Base-by-base conservation (phyloP, 2,329 filamentous ascomycete species). In the Aspergillus sp. region DNA sequence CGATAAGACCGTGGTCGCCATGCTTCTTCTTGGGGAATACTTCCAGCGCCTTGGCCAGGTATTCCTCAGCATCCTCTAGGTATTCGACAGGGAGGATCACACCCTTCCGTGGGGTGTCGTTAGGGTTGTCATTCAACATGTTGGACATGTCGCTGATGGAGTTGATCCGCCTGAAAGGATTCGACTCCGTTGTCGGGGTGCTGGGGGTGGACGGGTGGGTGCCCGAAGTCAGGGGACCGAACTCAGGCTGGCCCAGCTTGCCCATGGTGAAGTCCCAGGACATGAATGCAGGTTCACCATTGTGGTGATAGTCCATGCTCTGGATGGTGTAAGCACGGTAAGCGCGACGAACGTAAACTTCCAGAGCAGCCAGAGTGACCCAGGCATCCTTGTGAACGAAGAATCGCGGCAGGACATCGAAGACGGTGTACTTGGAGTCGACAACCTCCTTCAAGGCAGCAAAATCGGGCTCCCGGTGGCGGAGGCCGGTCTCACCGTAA, bases 91-190 rank as follows among this genome's bases (percentile, higher is more conserved):
- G 93, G 46, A 97, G 87, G 62, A 99, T 95, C 55, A 96, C 91
- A 84, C 95, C 95, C 81, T 95, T 96, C 69, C 95, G 86, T 30
- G 84, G 86, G 34, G 90, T 90, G 77, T 97, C 93, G 41, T 86
- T 82, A 19, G 64, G 65, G 53, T 86, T 84, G 72, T 89, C 88
- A 64, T 86, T 86, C 59, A 86, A 83, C 60, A 97, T 80, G 75
- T 96, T 96, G 15, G 91, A 91, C 89, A 99, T 91, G 72, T 99
- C 95, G 75, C 92, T 96, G 75, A 99, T 95, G 54, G 95, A 98
- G 79, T 90, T 87, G 70, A 98, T 89, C 67, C 93, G 87, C 79
- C 91, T 90, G 75, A 93, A 89, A 62, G 82, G 80, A 65, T 84
- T 83, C 64, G 81, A 84, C 61, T 82, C 82, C 6, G 77, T 74